Percentiles rank a stretch among this genome's conserved stretches.
Conservation (phyloP, 2,329 filamentous ascomycete genomes). For the Alternaria postmessia region DNA sequence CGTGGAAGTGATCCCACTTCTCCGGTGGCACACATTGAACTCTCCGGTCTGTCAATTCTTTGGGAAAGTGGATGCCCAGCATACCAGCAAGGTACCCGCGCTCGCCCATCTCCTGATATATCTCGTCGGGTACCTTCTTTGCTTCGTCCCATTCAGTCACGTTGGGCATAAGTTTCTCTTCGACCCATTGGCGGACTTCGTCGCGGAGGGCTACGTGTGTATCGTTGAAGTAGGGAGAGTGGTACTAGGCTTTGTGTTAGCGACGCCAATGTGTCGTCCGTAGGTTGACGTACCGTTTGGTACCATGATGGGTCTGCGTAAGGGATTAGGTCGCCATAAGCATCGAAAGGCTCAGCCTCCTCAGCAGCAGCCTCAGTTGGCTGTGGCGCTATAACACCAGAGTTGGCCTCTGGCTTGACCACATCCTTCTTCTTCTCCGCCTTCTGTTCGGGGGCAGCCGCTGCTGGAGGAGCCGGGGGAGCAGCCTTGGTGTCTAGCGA, state of each 20-base stretch:
- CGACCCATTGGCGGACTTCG: slow-evolving; percentile 92
- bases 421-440: slow-evolving; percentile 57
- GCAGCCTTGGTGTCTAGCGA: slow-evolving; percentile 84
- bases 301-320: slow-evolving; percentile 96
- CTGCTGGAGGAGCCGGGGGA: slow-evolving; percentile 60
- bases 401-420: slow-evolving; percentile 67
- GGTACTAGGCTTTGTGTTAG: slow-evolving; percentile 67
- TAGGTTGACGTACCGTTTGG: slow-evolving; percentile 73
- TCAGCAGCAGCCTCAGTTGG: slow-evolving; percentile 55
- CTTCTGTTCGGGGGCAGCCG: slow-evolving; percentile 56
- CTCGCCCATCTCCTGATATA: slow-evolving; percentile 96
- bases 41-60: slow-evolving; percentile 71
- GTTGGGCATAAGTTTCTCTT: slow-evolving; percentile 85
- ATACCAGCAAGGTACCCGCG: slow-evolving; percentile 69
- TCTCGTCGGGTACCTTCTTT: slow-evolving; percentile 83
- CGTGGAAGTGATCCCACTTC: slow-evolving; percentile 98
- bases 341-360: slow-evolving; percentile 77
- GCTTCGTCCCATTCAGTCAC: slow-evolving; percentile 98
- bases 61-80: slow-evolving; percentile 73
- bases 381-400: slow-evolving; percentile 59
- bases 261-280: background rate
- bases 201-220: slow-evolving; percentile 88
- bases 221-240: slow-evolving; percentile 96
- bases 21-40: slow-evolving; percentile 83
- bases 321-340: slow-evolving; percentile 85